Evolutionary conservation across 2,329 filamentous ascomycete species (phyloP).

Genomic region (Aspergillus hortae): DNA sequence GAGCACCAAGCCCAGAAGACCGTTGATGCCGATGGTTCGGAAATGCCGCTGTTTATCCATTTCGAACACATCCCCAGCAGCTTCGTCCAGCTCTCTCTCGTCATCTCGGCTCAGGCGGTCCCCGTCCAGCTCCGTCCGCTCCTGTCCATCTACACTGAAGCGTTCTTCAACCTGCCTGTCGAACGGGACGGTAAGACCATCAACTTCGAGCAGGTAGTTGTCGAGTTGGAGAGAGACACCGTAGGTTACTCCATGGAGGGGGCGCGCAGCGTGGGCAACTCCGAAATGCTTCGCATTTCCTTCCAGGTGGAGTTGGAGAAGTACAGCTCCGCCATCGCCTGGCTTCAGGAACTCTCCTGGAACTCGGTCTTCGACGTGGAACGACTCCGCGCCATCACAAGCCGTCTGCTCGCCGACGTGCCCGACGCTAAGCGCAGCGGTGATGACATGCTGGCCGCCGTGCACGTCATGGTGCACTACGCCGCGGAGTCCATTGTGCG

Average conservation of each 20-base stretch:
- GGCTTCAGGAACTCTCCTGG: conserved; percentile 83
- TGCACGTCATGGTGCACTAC: conserved; percentile 75
- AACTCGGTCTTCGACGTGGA: conserved; percentile 82
- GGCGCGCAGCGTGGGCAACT: conserved; percentile 67
- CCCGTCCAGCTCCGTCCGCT: conserved; percentile 82
- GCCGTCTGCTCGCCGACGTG: conserved; percentile 84
- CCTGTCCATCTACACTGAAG: conserved; percentile 78
- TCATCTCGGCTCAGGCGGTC: conserved; percentile 73
- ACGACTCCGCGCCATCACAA: conserved; percentile 59
- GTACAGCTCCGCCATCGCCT: conserved; percentile 75
- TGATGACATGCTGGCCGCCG: conserved; percentile 55
- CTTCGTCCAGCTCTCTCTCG: conserved; percentile 80
- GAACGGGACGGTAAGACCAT: conserved; percentile 70
- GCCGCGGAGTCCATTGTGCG: conserved; percentile 71
- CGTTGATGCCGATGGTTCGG: conserved; percentile 65
- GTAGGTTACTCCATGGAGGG: conserved; percentile 74
- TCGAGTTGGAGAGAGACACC: conserved; percentile 86
- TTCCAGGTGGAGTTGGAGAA: conserved; percentile 87
- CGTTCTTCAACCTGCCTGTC: conserved; percentile 93
- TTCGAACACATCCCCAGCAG: conserved; percentile 92
- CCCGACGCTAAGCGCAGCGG: conserved; percentile 90
- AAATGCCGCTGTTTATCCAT: conserved; percentile 84
- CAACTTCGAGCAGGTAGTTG: conserved; percentile 88
- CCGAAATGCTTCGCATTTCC: conserved; percentile 75
- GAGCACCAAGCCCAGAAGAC: conserved; percentile 69